Evolutionary conservation across 768 basidiomycete genomes (phyloP), one percentile per base, ranked within the genome.

Genomic region (Psilocybe subaeruginosa): DNA sequence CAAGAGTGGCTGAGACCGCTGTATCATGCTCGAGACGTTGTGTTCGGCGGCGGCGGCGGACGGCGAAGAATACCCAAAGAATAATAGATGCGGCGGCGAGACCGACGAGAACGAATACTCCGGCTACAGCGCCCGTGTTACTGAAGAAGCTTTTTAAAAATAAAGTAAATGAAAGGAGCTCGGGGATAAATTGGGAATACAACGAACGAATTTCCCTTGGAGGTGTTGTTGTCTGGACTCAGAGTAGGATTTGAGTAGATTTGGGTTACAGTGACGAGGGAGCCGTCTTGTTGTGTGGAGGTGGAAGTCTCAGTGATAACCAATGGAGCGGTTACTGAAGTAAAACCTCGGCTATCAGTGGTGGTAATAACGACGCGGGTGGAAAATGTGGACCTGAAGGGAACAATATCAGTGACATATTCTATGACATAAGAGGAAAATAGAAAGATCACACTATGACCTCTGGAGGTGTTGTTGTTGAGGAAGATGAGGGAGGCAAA

Each of bases 111-210:
- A 93, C 85, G 68, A 97, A 99, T 7, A 95, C 92, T 48, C 92
- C 97, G 1, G 90, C 90, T 3, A 98, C 95, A 9, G 95, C 96
- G 17, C 94, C 94, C 23, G 89, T 91, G 70, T 97, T 92, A 53
- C 73, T 73, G 75, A 97, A 96, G 78, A 97, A 99, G 58, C 91
- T 93, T 39, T 43, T 35, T 7, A 35, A 35, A 46, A 45, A 14
- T 8, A 54, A 45, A 37, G 17, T 35, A 16, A 30, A 35, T n/a
- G 35, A n/a, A 16, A 11, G 14, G 29, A 37, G n/a, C 16, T 19
- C 35, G 39, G 33, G 30, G 31, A 31, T 55, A 49, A 55, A 41
- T 50, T n/a, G 46, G 47, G 43, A 47, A 39, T 37, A 23, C 5
- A 17, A 74, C 86, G 73, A 72, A 92, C 91, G 84, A 77, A 48